Evolutionary conservation across 768 basidiomycete genomes (phyloP).

Genomic region (Mrakia hoshinonis): DNA sequence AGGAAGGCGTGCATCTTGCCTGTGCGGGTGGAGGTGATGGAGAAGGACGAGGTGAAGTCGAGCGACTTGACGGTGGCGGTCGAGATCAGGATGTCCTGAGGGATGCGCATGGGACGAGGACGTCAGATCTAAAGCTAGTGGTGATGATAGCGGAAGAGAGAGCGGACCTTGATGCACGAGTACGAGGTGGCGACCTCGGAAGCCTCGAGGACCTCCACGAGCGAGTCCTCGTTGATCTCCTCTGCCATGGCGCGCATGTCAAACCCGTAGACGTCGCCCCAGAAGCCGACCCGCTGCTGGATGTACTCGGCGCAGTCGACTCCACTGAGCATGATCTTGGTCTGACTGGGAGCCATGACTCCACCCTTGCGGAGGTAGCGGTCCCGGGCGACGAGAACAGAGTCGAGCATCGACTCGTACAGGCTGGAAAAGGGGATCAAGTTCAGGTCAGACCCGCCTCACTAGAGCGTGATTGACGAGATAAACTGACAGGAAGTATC

Average conservation of each 20-base stretch:
- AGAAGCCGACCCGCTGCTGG: constrained; percentile 78
- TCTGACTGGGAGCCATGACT: constrained; percentile 84
- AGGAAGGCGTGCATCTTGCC: constrained; percentile 69
- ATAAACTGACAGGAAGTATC: constrained; percentile 10
- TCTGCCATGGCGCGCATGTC: constrained; percentile 74
- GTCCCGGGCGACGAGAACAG: constrained; percentile 80
- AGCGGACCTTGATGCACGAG: constrained; percentile 58
- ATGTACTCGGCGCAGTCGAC: constrained; percentile 66
- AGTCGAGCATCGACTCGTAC: constrained; percentile 97
- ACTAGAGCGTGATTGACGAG: background rate
- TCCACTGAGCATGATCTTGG: constrained; percentile 70
- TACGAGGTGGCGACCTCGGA: constrained; percentile 59
- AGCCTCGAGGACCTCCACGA: constrained; percentile 67
- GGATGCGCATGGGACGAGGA: background rate
- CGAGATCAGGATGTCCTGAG: constrained; percentile 65
- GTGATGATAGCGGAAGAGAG: background rate
- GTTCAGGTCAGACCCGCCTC: background rate
- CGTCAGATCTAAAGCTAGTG: background rate
- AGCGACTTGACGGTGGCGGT: constrained; percentile 60
- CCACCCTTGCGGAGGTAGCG: constrained; percentile 67
- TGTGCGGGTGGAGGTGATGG: constrained; percentile 52
- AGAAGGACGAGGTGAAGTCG: constrained; percentile 70
- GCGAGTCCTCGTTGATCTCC: constrained; percentile 66
- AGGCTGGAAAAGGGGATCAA: constrained; percentile 40
- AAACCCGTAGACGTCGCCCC: constrained; percentile 88